Evolutionary conservation across 257 asterid genomes (phyloP).

Genomic region (Jasminum sambac): DNA sequence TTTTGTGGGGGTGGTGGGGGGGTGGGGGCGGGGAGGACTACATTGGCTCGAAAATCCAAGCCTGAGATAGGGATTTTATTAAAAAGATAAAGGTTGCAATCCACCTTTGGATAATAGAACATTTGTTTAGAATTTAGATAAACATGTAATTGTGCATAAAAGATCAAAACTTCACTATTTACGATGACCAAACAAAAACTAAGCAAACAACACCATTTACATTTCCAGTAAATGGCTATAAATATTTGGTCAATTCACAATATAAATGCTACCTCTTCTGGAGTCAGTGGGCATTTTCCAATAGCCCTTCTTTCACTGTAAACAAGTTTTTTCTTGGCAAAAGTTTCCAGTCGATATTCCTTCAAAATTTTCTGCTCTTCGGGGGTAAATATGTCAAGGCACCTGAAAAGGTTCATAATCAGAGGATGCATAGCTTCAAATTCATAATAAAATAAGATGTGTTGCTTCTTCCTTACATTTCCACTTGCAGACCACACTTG

Average conservation of each 20-base stretch:
- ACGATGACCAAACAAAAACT: neutral
- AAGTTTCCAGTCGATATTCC: conserved; percentile 77
- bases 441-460: conserved; percentile 4
- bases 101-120: conserved; percentile 4
- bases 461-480: conserved; percentile 16
- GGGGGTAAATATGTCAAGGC: conserved; percentile 81
- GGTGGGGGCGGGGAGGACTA: too few species aligned
- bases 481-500: conserved; percentile 5
- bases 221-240: conserved; percentile 31
- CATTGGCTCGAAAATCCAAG: too few species aligned
- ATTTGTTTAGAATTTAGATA: neutral
- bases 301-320: conserved; percentile 92
- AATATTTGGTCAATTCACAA: conserved; percentile 61
- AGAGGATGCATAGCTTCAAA: conserved; percentile 21
- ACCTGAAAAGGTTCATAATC: conserved; percentile 50
- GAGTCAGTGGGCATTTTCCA: conserved; percentile 97
- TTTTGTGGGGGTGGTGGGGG: too few species aligned
- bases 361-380: conserved; percentile 68
- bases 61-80: too few species aligned
- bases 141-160: conserved; percentile 13
- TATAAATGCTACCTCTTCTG: conserved; percentile 74
- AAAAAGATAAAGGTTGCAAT: too few species aligned
- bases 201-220: neutral
- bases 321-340: conserved; percentile 78
- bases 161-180: neutral